Percentiles rank a stretch among this genome's conserved stretches.
phyloP scores from a whole-genome alignment of 2,329 filamentous ascomycete genomes.

The Dissoconium aciculare region DNA sequence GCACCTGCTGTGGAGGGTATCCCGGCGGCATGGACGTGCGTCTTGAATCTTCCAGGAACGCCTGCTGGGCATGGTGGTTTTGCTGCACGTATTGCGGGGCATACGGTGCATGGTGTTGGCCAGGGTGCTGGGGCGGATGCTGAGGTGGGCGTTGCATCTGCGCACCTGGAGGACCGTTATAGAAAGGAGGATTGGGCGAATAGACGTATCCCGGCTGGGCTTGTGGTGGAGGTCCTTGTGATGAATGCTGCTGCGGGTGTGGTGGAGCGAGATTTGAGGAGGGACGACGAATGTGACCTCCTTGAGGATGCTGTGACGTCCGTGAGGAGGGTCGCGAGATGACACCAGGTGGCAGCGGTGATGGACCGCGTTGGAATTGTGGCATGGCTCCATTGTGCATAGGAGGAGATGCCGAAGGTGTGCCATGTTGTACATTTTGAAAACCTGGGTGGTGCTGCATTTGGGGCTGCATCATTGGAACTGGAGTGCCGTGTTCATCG shows the following conservation, averaged over 20 bases:
- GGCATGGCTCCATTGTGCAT: constrained; percentile 57
- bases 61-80: constrained; percentile 42
- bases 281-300: constrained; percentile 51
- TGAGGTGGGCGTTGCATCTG: constrained; percentile 36
- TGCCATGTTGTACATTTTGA: constrained; percentile 66
- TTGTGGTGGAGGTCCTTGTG: constrained; percentile 44
- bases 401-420: constrained; percentile 76
- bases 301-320: constrained; percentile 51
- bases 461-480: constrained; percentile 40
- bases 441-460: constrained; percentile 46
- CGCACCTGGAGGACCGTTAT: constrained; percentile 47
- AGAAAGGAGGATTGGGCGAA: constrained; percentile 73
- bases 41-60: constrained; percentile 62
- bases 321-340: constrained; percentile 66
- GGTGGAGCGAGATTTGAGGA: constrained; percentile 59
- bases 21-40: constrained; percentile 58
- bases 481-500: constrained; percentile 48
- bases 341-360: constrained; percentile 57
- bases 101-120: constrained; percentile 14
- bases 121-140: constrained; percentile 16
- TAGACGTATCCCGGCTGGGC: constrained; percentile 52
- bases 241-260: constrained; percentile 39
- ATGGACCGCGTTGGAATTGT: constrained; percentile 59
- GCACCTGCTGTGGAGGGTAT: constrained; percentile 43
- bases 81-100: constrained; percentile 19